A percentile compares a stretch with the other conserved stretches of the same genome.
Conservation (phyloP, 1,139 yeast genomes). For the Barnettozyma hawaiiensis region DNA sequence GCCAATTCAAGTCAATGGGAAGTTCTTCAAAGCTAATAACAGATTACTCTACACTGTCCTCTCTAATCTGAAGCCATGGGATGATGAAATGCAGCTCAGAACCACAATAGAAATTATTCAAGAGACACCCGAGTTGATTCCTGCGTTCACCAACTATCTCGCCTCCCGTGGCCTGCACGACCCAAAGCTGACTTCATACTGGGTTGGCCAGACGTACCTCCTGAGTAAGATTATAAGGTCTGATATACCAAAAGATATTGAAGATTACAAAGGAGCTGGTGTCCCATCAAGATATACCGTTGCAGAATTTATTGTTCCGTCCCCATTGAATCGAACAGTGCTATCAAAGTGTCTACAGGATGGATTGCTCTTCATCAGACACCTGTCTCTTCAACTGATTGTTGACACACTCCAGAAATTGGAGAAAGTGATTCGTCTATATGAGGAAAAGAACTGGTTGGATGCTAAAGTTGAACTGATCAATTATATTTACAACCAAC, state of each 20-base stretch:
- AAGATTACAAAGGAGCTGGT: constrained; percentile 23
- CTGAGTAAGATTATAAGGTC: constrained; percentile 53
- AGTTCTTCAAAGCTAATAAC: constrained; percentile 55
- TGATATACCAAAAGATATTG: constrained; percentile 41
- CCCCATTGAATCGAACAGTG: constrained; percentile 54
- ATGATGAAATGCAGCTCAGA: constrained; percentile 56
- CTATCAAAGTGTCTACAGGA: constrained; percentile 54
- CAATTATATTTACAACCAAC: constrained; percentile 31
- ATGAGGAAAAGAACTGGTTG: constrained; percentile 38
- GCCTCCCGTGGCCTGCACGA: constrained; percentile 58
- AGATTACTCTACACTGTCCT: constrained; percentile 59
- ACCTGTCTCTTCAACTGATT: constrained; percentile 58
- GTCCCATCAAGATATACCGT: constrained; percentile 31
- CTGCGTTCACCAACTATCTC: constrained; percentile 61
- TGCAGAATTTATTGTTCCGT: constrained; percentile 57
- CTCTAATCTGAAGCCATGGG: constrained; percentile 75
- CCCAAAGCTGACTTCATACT: constrained; percentile 71
- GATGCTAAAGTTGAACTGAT: constrained; percentile 33
- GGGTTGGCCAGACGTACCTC: constrained; percentile 70
- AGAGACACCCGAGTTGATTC: constrained; percentile 61
- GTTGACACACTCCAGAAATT: constrained; percentile 51
- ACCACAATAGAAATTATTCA: constrained; percentile 48
- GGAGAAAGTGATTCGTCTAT: constrained; percentile 33
- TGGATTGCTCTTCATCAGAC: constrained; percentile 54
- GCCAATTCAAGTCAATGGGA: constrained; percentile 36